phyloP scores from a whole-genome alignment of 23 red algal species.

The Gracilaria gracilis region DNA sequence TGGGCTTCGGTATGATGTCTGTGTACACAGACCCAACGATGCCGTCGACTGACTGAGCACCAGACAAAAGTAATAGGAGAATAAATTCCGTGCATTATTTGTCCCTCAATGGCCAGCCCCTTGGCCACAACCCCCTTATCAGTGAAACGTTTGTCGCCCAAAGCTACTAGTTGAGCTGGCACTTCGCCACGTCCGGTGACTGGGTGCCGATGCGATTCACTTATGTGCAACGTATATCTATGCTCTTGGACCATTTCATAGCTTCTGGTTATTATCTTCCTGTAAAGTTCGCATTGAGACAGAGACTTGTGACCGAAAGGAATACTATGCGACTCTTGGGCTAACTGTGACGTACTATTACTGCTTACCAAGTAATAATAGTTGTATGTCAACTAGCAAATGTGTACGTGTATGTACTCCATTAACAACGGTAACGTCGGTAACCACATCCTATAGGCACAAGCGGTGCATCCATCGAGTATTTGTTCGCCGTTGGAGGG shows the following conservation, averaged over 20 bases:
- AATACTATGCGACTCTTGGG: too few relatives aligned
- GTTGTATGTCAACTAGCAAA: too few relatives aligned
- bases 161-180: slow-evolving; percentile 15
- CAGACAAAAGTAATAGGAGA: slow-evolving; percentile 25
- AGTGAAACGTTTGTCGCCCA: slow-evolving; percentile 39
- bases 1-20: slow-evolving; percentile 16
- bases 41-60: slow-evolving; percentile 24
- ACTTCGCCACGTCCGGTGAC: slow-evolving; percentile 19
- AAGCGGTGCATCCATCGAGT: too few relatives aligned
- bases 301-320: slow-evolving; percentile 50
- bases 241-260: not conserved
- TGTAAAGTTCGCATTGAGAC: slow-evolving; percentile 15
- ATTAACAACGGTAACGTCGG: too few relatives aligned
- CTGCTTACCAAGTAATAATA: too few relatives aligned
- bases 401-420: too few relatives aligned
- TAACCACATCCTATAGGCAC: too few relatives aligned
- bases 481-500: too few relatives aligned
- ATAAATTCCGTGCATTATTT: slow-evolving; percentile 47
- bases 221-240: slow-evolving; percentile 26
- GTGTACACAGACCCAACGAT: slow-evolving; percentile 49
- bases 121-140: slow-evolving; percentile 9
- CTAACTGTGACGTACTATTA: too few relatives aligned
- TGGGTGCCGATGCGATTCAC: slow-evolving; percentile 14
- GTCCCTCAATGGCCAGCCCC: slow-evolving; percentile 4
- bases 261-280: slow-evolving; percentile 12